Evolutionary conservation across 805 yeast species (phyloP).

Genomic region (Kazachstania martiniae): DNA sequence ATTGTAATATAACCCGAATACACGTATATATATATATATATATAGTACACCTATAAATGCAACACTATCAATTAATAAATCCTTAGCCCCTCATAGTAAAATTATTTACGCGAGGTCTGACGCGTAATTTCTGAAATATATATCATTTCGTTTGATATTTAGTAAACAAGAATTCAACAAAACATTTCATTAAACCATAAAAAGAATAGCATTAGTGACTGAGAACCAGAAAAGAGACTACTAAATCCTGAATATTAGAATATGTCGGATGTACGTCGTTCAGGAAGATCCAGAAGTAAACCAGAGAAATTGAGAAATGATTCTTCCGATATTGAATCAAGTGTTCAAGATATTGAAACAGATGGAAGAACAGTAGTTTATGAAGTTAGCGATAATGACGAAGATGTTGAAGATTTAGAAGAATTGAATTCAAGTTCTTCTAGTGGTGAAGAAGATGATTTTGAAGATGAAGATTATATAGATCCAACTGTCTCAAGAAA

Average conservation of each 20-base stretch:
- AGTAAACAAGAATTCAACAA: too few species aligned
- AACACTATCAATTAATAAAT: too few species aligned
- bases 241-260: too few species aligned
- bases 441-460: slow-evolving; percentile 10
- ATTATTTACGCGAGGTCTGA: too few species aligned
- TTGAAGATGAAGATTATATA: slow-evolving; percentile 21
- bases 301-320: slow-evolving; percentile 3
- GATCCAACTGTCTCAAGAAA: slow-evolving; percentile 7
- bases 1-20: slow-evolving; percentile 9
- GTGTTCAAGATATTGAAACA: slow-evolving; percentile 2
- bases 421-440: not conserved
- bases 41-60: too few species aligned
- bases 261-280: slow-evolving; percentile 31
- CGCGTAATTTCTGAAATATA: too few species aligned
- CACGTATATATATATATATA: not conserved
- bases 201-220: too few species aligned
- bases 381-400: slow-evolving; percentile 8
- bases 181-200: too few species aligned
- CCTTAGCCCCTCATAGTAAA: too few species aligned
- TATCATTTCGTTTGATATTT: too few species aligned
- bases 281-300: slow-evolving; percentile 15
- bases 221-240: too few species aligned
- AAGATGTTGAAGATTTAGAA: slow-evolving; percentile 9
- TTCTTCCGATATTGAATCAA: slow-evolving; percentile 3
- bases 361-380: slow-evolving; percentile 3